Evolutionary conservation across 2,329 filamentous ascomycete genomes (phyloP).

Genomic region (Neobulgaria alba): DNA sequence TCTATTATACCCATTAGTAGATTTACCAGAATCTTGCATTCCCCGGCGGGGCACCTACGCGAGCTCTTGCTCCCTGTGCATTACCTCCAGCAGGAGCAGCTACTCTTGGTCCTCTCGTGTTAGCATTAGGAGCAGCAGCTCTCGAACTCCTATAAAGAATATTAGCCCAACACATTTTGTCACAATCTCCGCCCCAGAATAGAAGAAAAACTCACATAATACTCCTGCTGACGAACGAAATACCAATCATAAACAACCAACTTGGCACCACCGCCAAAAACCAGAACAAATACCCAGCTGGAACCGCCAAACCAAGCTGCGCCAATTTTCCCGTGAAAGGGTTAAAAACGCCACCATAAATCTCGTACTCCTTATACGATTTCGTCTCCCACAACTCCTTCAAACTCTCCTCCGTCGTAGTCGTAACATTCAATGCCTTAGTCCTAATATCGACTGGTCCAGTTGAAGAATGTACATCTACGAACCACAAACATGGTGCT

Average conservation of each 20-base stretch:
- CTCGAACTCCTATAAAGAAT: conserved; percentile 22
- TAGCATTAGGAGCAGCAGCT: conserved; percentile 5
- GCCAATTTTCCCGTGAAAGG: conserved; percentile 63
- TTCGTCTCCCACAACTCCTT: conserved; percentile 49
- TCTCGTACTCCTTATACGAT: conserved; percentile 36
- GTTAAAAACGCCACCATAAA: conserved; percentile 63
- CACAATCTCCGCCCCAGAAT: conserved; percentile 9
- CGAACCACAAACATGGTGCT: conserved; percentile 56
- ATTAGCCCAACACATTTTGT: too few relatives aligned
- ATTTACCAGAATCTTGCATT: conserved; percentile 12
- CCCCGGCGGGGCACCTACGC: conserved; percentile 20
- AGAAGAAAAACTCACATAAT: conserved; percentile 58
- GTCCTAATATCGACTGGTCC: conserved; percentile 55
- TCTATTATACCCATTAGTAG: not conserved
- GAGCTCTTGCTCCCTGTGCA: conserved; percentile 11
- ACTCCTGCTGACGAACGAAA: conserved; percentile 64
- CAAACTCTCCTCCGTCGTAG: conserved; percentile 55
- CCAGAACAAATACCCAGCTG: conserved; percentile 61
- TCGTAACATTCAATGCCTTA: conserved; percentile 61
- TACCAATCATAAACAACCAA: conserved; percentile 70
- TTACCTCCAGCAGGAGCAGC: conserved; percentile 13
- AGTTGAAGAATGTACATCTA: conserved; percentile 57
- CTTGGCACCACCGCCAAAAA: conserved; percentile 57
- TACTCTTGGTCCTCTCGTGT: conserved; percentile 9
- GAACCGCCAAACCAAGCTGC: conserved; percentile 52